Conservation (phyloP, 352 stramenopile species). For the Phytopythium aichiense region DNA sequence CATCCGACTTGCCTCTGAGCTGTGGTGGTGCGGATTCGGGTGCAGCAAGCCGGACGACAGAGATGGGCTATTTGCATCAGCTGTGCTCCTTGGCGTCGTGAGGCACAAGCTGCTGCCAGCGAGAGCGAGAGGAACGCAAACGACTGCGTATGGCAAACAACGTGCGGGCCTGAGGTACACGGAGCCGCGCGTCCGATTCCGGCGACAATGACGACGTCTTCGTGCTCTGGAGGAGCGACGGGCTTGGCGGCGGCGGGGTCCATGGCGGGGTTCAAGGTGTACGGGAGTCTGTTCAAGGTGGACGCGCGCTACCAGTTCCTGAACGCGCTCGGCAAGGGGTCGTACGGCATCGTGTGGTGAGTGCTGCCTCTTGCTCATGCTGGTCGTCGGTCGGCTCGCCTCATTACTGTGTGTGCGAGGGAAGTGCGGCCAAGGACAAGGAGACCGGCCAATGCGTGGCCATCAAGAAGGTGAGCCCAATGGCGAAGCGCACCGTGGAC, state of each 20-base stretch:
- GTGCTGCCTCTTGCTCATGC: background rate
- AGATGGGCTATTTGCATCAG: conserved; percentile 5
- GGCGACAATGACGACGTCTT: background rate
- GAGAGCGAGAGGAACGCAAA: background rate
- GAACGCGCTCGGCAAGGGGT: conserved; percentile 88
- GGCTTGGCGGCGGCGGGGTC: background rate
- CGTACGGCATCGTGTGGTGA: conserved; percentile 89
- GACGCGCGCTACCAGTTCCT: conserved; percentile 83
- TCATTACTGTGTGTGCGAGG: background rate
- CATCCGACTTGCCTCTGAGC: background rate
- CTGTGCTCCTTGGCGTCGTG: background rate
- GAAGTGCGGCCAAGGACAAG: conserved; percentile 69
- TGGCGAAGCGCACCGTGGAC: conserved; percentile 75
- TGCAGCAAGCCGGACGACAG: background rate
- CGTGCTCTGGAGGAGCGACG: background rate
- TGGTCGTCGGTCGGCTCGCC: background rate
- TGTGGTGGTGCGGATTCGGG: background rate
- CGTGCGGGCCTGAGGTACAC: background rate
- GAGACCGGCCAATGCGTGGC: conserved; percentile 76
- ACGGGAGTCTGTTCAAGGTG: conserved; percentile 78
- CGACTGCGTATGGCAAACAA: background rate
- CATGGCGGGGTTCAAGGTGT: conserved; percentile 63
- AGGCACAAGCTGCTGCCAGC: background rate
- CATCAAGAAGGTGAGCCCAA: conserved; percentile 90
- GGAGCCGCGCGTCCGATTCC: background rate